Evolutionary conservation across 1,284 basidiomycete genomes (phyloP).

Genomic region (Cutaneotrichosporon sp.): DNA sequence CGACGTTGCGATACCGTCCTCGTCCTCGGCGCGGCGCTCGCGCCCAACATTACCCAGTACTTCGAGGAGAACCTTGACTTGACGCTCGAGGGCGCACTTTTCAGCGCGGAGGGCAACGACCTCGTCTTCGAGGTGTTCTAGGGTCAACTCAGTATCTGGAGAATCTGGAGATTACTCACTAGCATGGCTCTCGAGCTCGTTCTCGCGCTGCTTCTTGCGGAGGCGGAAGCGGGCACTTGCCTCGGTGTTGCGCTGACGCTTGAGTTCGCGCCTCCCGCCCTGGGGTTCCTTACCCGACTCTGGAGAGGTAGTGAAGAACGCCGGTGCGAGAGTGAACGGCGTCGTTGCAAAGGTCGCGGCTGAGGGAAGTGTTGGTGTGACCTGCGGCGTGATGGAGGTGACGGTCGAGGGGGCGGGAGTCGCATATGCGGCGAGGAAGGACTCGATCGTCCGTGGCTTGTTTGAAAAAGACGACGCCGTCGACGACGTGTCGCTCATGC

Average conservation of each 20-base stretch:
- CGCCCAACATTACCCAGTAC: constrained; percentile 11
- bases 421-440: constrained; percentile 49
- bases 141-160: not conserved
- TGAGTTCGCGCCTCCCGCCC: constrained; percentile 50
- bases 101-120: constrained; percentile 8
- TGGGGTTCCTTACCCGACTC: constrained; percentile 1
- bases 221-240: constrained; percentile 93
- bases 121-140: constrained; percentile 12
- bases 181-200: constrained; percentile 80
- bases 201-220: constrained; percentile 98
- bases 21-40: constrained; percentile 8
- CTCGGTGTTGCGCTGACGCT: constrained; percentile 90
- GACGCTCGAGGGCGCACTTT: constrained; percentile 6
- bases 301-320: not conserved
- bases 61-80: constrained; percentile 11
- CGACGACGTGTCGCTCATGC: constrained; percentile 1
- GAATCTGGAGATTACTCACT: constrained; percentile 60
- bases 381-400: constrained; percentile 17
- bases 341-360: constrained; percentile 8
- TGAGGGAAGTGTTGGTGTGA: constrained; percentile 22
- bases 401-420: constrained; percentile 18
- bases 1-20: not conserved
- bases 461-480: constrained; percentile 15
- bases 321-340: not conserved
- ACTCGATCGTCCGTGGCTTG: constrained; percentile 39